Conservation (phyloP, 495 filamentous ascomycete species). For the Aspergillus olivimuriae region DNA sequence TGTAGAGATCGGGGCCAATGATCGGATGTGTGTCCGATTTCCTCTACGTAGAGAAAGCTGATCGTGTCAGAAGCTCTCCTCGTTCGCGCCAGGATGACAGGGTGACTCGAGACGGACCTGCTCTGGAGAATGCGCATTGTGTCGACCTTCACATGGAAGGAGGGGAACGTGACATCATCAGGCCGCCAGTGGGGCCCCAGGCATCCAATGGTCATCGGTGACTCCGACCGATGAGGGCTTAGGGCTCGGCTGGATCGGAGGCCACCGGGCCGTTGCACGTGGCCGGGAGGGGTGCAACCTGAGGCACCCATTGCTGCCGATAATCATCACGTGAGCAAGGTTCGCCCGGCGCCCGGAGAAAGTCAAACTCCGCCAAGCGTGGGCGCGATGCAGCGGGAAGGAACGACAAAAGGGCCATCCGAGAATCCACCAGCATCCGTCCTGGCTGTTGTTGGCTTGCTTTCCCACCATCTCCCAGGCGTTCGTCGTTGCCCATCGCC, state of each 20-base stretch:
- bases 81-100: too few species aligned
- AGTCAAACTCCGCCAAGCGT: constrained; percentile 6
- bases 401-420: constrained; percentile 4
- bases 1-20: neutral
- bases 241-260: neutral
- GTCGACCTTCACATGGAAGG: too few species aligned
- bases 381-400: constrained; percentile 12
- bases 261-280: neutral
- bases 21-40: too few species aligned
- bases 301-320: too few species aligned
- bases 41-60: too few species aligned
- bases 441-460: constrained; percentile 12
- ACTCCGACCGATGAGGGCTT: constrained; percentile 5
- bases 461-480: constrained; percentile 4
- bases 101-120: too few species aligned
- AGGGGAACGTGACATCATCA: constrained; percentile 16
- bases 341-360: neutral
- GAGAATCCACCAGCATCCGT: neutral
- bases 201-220: neutral
- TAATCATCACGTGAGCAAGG: neutral
- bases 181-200: neutral
- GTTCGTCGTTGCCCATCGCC: constrained; percentile 5
- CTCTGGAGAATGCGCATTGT: too few species aligned
- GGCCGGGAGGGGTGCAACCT: neutral
- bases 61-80: too few species aligned